A percentile compares a stretch with the other conserved stretches of the same genome.
Conservation (phyloP, 129 eudicot genomes). For the Silybum marianum region DNA sequence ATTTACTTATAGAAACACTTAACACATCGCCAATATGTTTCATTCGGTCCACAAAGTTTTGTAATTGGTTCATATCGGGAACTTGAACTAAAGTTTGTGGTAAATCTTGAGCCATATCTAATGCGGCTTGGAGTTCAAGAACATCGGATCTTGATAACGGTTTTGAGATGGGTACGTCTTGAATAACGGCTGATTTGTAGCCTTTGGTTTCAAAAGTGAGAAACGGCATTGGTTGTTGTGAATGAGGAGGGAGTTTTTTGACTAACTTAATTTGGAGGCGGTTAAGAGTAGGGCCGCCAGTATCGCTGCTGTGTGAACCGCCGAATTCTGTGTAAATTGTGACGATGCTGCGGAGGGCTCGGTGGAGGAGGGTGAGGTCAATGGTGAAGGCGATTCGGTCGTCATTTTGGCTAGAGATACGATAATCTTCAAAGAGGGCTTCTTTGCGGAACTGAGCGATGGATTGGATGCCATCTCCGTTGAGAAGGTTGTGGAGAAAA, state of each 20-base stretch:
- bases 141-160: constrained; percentile 83
- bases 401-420: constrained; percentile 82
- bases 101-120: constrained; percentile 72
- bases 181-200: constrained; percentile 79
- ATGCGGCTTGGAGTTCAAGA: constrained; percentile 71
- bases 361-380: constrained; percentile 90
- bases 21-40: constrained; percentile 86
- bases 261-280: constrained; percentile 81
- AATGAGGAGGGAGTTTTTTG: constrained; percentile 79
- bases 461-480: constrained; percentile 76
- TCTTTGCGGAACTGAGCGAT: constrained; percentile 74
- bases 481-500: constrained; percentile 92
- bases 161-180: constrained; percentile 90
- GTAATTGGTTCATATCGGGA: constrained; percentile 66
- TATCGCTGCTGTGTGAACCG: constrained; percentile 25
- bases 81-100: constrained; percentile 75
- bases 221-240: constrained; percentile 68
- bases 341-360: constrained; percentile 79
- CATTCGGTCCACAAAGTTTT: constrained; percentile 81
- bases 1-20: constrained; percentile 61
- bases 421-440: constrained; percentile 85
- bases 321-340: constrained; percentile 61
- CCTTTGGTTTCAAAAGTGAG: constrained; percentile 88
- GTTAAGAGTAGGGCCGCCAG: constrained; percentile 37
- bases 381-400: constrained; percentile 85